phyloP scores from a whole-genome alignment of 2,329 filamentous ascomycete genomes.

The Pyricularia sp. region DNA sequence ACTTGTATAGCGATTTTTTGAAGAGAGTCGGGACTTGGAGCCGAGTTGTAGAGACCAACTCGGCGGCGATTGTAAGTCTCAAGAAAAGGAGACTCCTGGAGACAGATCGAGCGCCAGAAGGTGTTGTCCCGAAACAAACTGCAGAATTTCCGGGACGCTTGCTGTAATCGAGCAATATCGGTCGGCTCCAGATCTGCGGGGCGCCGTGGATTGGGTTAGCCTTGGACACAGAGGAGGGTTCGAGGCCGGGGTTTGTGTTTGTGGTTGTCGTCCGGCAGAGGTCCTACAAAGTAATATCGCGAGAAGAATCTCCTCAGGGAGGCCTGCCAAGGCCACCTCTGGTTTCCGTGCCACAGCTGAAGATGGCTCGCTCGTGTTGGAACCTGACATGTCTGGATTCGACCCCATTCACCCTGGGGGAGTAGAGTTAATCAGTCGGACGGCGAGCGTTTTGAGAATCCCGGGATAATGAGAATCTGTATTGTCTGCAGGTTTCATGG shows the following conservation, averaged over 20 bases:
- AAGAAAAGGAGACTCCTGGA: constrained; percentile 59
- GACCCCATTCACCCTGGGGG: not conserved
- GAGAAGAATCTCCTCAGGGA: constrained; percentile 54
- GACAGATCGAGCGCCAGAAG: constrained; percentile 69
- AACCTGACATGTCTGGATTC: not conserved
- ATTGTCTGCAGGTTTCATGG: not conserved
- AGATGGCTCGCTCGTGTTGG: constrained; percentile 11
- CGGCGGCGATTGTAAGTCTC: constrained; percentile 33
- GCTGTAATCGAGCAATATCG: constrained; percentile 60
- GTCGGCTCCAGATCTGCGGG: constrained; percentile 48
- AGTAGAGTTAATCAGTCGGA: not conserved
- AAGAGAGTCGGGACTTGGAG: not conserved
- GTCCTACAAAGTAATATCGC: constrained; percentile 50
- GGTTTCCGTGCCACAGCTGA: not conserved
- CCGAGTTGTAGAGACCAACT: not conserved
- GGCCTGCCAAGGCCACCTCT: constrained; percentile 31
- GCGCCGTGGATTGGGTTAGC: constrained; percentile 11
- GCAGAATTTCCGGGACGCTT: constrained; percentile 57
- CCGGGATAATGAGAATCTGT: not conserved
- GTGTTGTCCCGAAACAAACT: constrained; percentile 62
- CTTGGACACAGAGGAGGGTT: not conserved
- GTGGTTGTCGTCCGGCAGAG: not conserved
- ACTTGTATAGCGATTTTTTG: not conserved
- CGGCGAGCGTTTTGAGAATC: not conserved
- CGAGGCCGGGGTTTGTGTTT: not conserved